Conservation (phyloP, 108 stramenopile genomes). For the Cyclotella sp. region DNA sequence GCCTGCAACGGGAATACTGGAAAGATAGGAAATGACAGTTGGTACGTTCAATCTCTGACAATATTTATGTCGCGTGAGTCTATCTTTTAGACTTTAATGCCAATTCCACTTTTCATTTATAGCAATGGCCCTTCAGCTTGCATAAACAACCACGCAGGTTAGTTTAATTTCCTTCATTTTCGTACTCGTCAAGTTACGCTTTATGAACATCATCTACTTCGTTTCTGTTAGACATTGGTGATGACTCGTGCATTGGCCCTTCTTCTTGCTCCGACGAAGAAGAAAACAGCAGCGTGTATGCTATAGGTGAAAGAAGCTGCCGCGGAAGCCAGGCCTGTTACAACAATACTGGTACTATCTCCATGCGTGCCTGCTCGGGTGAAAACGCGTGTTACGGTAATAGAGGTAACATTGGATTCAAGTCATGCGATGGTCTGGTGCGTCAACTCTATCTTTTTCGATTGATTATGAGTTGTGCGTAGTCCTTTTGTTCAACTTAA, state of each 20-base stretch:
- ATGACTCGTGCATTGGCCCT: background rate
- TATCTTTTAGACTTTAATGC: background rate
- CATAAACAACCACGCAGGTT: slow-evolving; percentile 3
- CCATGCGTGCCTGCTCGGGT: background rate
- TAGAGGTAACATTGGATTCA: slow-evolving; percentile 1
- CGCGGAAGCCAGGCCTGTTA: background rate
- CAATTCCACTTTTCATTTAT: background rate
- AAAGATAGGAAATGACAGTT: background rate
- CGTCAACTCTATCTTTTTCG: background rate
- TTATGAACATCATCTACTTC: background rate
- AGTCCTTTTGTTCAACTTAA: background rate
- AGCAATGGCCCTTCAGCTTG: slow-evolving; percentile 3
- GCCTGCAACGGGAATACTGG: slow-evolving; percentile 2
- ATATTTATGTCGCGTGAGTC: background rate
- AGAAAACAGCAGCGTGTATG: background rate
- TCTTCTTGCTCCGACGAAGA: background rate
- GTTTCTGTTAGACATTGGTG: background rate
- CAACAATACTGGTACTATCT: background rate
- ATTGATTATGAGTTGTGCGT: background rate
- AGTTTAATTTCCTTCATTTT: background rate
- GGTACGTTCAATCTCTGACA: background rate
- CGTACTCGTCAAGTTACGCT: background rate
- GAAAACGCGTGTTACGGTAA: slow-evolving; percentile 1
- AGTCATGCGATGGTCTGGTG: background rate
- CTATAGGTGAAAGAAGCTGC: background rate